Evolutionary conservation across 2,329 filamentous ascomycete species (phyloP), one percentile per base, ranked within the genome.

Genomic region (Penicillium sp.): DNA sequence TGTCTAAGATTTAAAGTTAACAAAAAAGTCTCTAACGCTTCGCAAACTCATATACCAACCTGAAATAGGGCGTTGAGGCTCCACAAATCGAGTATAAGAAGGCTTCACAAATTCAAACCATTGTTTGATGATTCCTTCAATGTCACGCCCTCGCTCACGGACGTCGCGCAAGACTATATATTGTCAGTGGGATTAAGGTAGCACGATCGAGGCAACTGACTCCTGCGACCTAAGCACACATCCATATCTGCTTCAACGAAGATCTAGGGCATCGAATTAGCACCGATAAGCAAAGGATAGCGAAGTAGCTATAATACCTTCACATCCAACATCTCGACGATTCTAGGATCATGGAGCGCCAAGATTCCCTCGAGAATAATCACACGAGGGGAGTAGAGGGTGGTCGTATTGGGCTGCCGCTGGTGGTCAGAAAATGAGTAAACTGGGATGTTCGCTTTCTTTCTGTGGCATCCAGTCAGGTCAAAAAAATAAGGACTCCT

Each of bases 21-120:
- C 42, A 40, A 45, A 38, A 38, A 42, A 27, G 17, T 31, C 9
- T 25, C 4, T 7, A 19, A 29, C 12, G 2, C 3, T 19, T 29
- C 9, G 23, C 21, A 41, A 12, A 31, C 8, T 25, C n/a, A 46
- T 33, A n/a, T 7, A 38, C 37, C 29, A 19, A 89, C 87, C 87
- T 67, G 92, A 92, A 48, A 93, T 87, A 66, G 92, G 89, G 55
- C 92, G 84, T 74, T 99, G 94, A 35, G 94, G 94, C 62, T 96
- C 89, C 56, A 99, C 94, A 71, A 86, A 97, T 82, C 89, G 91
- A 74, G 93, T 89, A 69, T 95, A 97, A 70, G 97, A 97, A 3
- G 94, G 94, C 76, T 99, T 99, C 43, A 99, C 94, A 72, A 90
- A 99, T 12, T 80, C 80, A 73, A 97, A 97, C 94, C 94, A 99